These are phyloP conservation scores for Theileria orientalis DNA, from an alignment of 169 alveolate genomes.

Conservation along the genomic window DNA sequence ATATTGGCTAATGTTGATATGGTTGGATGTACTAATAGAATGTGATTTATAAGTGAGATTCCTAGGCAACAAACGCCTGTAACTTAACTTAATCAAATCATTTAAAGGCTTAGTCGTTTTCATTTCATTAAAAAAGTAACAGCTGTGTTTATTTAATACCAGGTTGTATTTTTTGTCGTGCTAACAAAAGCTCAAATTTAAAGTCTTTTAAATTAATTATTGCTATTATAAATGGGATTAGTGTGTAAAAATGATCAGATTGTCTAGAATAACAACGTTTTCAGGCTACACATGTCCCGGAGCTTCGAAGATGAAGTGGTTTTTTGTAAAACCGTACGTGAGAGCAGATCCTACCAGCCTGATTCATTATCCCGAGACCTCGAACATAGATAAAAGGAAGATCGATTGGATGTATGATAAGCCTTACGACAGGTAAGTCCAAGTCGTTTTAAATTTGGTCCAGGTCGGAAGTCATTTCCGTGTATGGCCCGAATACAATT, in stretches of 20 bases:
- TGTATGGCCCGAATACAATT: constrained; percentile 78
- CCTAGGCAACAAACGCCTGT: too few relatives aligned
- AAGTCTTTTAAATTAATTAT: neutral
- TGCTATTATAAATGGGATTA: neutral
- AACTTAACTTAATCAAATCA: too few relatives aligned
- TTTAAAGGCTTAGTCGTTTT: too few relatives aligned
- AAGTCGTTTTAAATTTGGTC: neutral
- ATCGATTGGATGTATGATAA: constrained; percentile 58
- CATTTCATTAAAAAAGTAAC: too few relatives aligned
- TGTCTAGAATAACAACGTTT: neutral
- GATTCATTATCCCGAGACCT: constrained; percentile 56
- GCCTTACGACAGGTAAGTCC: constrained; percentile 53
- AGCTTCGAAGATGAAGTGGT: constrained; percentile 64
- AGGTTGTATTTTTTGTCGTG: neutral
- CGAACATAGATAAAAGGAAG: constrained; percentile 39
- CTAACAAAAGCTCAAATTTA: neutral
- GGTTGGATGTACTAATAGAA: too few relatives aligned
- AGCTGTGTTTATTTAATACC: too few relatives aligned
- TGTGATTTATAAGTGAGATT: too few relatives aligned
- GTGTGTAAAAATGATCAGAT: neutral
- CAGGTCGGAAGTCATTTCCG: constrained; percentile 67
- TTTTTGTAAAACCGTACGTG: constrained; percentile 58
- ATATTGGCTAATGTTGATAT: too few relatives aligned
- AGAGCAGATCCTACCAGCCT: constrained; percentile 36
- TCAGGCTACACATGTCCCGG: constrained; percentile 61